Conservation (phyloP, 1,284 basidiomycete species). For the Ustanciosporium gigantosporum region DNA sequence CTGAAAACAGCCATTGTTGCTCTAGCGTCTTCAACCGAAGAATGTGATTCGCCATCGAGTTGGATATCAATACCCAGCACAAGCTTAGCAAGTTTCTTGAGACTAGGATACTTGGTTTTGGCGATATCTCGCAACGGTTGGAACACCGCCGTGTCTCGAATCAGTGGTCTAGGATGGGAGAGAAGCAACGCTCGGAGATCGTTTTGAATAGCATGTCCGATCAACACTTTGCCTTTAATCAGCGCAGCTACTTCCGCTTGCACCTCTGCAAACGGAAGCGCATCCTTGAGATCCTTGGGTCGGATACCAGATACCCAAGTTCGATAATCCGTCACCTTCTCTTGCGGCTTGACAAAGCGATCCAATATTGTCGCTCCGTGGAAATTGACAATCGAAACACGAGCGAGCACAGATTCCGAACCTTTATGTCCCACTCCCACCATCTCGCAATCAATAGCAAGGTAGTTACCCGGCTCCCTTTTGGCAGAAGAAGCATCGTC, state of each 20-base stretch:
- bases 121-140: conserved; percentile 65
- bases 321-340: conserved; percentile 88
- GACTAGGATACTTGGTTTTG: conserved; percentile 70
- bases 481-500: conserved; percentile 24
- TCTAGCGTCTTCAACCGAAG: conserved; percentile 74
- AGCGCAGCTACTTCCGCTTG: conserved; percentile 79
- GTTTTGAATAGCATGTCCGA: conserved; percentile 91
- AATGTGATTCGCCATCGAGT: conserved; percentile 58
- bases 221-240: conserved; percentile 78
- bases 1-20: conserved; percentile 95
- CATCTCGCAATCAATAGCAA: conserved; percentile 96
- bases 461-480: conserved; percentile 70
- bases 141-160: conserved; percentile 80
- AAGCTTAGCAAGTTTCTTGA: conserved; percentile 79
- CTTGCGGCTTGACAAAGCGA: conserved; percentile 82
- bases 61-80: conserved; percentile 85
- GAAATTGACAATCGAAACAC: conserved; percentile 90
- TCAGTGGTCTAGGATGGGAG: conserved; percentile 78
- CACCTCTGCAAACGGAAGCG: conserved; percentile 75
- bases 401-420: conserved; percentile 78
- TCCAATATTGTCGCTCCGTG: conserved; percentile 81
- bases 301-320: conserved; percentile 89
- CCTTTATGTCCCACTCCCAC: conserved; percentile 87
- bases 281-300: conserved; percentile 73
- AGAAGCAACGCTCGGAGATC: conserved; percentile 87